Base-by-base conservation (phyloP, 2,329 filamentous ascomycete species). In the Trichoderma gracile region DNA sequence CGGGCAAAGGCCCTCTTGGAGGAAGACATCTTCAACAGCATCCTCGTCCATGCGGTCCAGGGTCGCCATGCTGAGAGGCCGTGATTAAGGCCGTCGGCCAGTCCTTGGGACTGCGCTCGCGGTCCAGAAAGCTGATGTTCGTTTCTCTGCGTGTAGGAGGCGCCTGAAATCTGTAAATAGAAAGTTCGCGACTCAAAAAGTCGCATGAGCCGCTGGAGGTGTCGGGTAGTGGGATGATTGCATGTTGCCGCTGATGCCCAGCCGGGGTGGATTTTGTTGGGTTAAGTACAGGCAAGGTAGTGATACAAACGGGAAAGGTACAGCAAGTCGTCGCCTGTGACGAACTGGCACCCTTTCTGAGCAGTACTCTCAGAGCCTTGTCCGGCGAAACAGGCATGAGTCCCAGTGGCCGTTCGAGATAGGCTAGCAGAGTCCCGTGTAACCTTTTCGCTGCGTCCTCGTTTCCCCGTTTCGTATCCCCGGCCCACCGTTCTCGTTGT, bases 1-100 rank as follows among this genome's bases (percentile, higher is more conserved):
- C 30, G 56, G 56, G 56, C 30, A 49, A 19, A 59, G 56, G 6
- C 56, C 56, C 45, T 59, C 56, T 59, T 59, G 56, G 30, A 59
- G 56, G 17, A 59, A 49, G 56, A 59, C 56, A 40, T 59, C 56
- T 49, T 58, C 56, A 17, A 55, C 53, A 14, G 45, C 3, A 27
- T 59, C 56, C n/a, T 59, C 56, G 25, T 49, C 56, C 56, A 42
- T 59, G 19, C 30, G 56, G 40, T 59, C 45, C 21, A 40, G 15
- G 21, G 14, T 42, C 23, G 12, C 15, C 45, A 59, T 59, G 19
- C 27, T 15, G 56, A 25, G 33, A 42, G 6, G 21, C 5, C 40
- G 14, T 19, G 15, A 17, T 17, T 12, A 27, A 19, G 30, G 45
- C 45, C 27, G 45, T 42, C 45, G 30, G 30, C 15, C 5, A 27